Evolutionary conservation across 1,284 basidiomycete species (phyloP), one percentile per base, ranked within the genome.

Genomic region (Rhizoctonia solani): DNA sequence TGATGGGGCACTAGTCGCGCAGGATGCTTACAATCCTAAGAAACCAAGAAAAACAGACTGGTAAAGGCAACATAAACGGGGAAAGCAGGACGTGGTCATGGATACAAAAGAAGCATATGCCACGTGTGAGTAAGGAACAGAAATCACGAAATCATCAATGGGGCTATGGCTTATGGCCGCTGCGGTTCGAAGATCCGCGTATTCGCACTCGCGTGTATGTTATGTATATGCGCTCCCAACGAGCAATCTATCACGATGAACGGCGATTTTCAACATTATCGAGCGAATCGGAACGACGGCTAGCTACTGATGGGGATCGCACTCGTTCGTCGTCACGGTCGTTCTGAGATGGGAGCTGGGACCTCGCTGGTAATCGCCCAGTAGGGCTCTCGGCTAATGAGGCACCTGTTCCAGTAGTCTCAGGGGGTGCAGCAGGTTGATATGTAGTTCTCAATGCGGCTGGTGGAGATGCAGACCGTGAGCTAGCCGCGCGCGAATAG

Each of bases 21-120:
- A 65, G 61, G 61, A 50, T 39, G 14, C 49, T 3, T 30, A 39
- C 50, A 50, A 47, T 39, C 61, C 61, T 65, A 65, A 13, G 54
- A 32, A 44, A 65, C 29, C 61, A 65, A 65, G 50, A 65, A 65
- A 65, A 27, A 50, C 53, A 34, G 54, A 25, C 58, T 63, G 52
- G 58, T 63, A 37, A 46, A 63, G 29, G 23, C 13, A 21, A 44
- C 34, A 61, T 29, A 50, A 19, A 63, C 41, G n/a, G 23, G 27
- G 58, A 50, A 41, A 54, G 47, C 32, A 11, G n/a, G 23, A 25
- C 16, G 34, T 50, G 61, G 42, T 49, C 61, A 65, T 54, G 50
- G 61, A 53, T 39, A 65, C 61, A 29, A 16, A 16, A 14, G 34
- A 50, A 53, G 25, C 39, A 54, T 65, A 53, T 54, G 49, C 61